Evolutionary conservation across 768 basidiomycete species (phyloP), one percentile per base, ranked within the genome.

Genomic region (Panus rudis): DNA sequence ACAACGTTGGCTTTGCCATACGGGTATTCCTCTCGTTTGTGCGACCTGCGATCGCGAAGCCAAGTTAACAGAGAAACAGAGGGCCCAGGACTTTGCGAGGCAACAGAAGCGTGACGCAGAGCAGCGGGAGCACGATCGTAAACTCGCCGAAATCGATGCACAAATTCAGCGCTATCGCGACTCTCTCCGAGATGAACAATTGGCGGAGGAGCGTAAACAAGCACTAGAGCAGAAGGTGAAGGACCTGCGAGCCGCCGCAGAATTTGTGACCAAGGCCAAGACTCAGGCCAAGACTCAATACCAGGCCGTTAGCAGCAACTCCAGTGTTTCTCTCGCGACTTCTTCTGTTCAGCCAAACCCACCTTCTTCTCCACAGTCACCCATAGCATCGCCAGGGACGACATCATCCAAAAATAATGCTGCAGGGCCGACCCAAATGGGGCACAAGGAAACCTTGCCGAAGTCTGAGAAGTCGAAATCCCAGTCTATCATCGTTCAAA

Each of bases 21-120:
- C 72, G 38, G 56, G 49, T 0, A 51, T 48, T 1, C 69, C 70
- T 2, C 41, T 57, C 0, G 51, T 53, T 1, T 83, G 81, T 51
- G 21, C 26, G 7, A 53, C 62, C 20, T 83, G 81, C 56, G 70
- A 76, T n/a, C 62, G 65, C 23, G 70, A 68, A 25, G 52, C 40
- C 2, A 70, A 66, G 48, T 48, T 56, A 10, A 71, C 66, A 0
- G 71, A 72, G 43, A 59, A 66, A 45, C 70, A 69, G 45, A 63
- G 59, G 14, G 42, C 62, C 39, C 43, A 62, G 22, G 73, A 73
- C 4, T 63, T 71, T 25, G 60, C 60, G 20, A 60, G 62, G 8
- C 62, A 79, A 54, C 53, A 66, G 48, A 60, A 66, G 35, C 69
- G 70, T 1, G 76, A 79, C 0, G 64, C 52, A 2, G 71, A 73